These are phyloP conservation scores for Cucurbita argyrosperma DNA, from an alignment of 306 rosid species.

Conservation along the genomic window DNA sequence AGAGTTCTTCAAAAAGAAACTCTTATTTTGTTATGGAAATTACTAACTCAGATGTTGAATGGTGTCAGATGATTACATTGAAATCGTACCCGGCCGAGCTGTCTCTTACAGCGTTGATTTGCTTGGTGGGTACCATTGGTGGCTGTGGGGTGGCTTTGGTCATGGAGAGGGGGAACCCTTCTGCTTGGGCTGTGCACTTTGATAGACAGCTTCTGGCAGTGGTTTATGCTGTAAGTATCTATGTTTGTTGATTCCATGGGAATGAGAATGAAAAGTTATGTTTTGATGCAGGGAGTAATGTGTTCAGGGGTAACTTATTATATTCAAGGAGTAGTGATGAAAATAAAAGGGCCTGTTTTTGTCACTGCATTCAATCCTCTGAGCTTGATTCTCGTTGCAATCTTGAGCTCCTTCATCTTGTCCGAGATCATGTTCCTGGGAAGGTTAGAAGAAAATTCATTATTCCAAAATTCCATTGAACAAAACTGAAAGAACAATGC, in stretches of 20 bases:
- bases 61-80: constrained; percentile 30
- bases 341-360: constrained; percentile 43
- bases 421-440: constrained; percentile 31
- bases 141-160: constrained; percentile 17
- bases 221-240: constrained; percentile 8
- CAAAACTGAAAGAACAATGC: background rate
- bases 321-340: constrained; percentile 34
- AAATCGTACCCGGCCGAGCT: constrained; percentile 34
- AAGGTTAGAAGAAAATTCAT: constrained; percentile 12
- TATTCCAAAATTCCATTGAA: background rate
- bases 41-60: background rate
- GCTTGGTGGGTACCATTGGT: constrained; percentile 24
- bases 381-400: constrained; percentile 32
- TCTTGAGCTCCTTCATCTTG: constrained; percentile 29
- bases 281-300: constrained; percentile 29
- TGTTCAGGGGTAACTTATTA: constrained; percentile 25
- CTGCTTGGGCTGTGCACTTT: constrained; percentile 33
- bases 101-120: constrained; percentile 35
- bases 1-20: background rate
- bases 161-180: constrained; percentile 28
- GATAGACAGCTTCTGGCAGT: constrained; percentile 20
- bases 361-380: constrained; percentile 34
- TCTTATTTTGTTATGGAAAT: background rate
- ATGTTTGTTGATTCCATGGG: no score
- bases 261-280: background rate